A percentile compares a stretch with the other conserved stretches of the same genome.
Conservation (phyloP, 768 basidiomycete species). For the Leccinellum luteum region DNA sequence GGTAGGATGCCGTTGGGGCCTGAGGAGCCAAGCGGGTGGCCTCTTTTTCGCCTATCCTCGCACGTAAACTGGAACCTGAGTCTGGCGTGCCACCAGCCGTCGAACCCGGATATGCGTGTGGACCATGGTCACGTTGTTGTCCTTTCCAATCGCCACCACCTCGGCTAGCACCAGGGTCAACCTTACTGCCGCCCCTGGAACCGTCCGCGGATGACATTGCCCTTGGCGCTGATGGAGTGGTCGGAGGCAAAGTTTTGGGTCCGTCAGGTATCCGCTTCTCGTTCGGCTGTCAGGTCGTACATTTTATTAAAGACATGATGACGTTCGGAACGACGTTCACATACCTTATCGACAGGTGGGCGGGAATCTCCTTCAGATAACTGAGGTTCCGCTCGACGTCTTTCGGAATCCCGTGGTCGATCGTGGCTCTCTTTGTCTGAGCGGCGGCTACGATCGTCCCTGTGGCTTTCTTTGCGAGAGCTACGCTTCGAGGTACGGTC, state of each 20-base stretch:
- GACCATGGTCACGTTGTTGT: conserved; percentile 34
- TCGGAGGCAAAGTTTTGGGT: conserved; percentile 52
- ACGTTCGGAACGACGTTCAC: conserved; percentile 11
- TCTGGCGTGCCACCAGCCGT: conserved; percentile 19
- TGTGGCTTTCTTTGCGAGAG: conserved; percentile 73
- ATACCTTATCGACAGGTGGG: conserved; percentile 61
- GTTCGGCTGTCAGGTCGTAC: conserved; percentile 32
- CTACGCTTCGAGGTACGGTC: conserved; percentile 80
- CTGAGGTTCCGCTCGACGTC: conserved; percentile 65
- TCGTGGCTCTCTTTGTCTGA: conserved; percentile 70
- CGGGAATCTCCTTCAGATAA: conserved; percentile 48
- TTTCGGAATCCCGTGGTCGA: conserved; percentile 62
- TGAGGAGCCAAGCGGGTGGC: conserved; percentile 38
- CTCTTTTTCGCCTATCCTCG: conserved; percentile 65
- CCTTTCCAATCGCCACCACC: conserved; percentile 52
- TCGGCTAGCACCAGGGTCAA: conserved; percentile 35
- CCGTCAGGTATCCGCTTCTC: conserved; percentile 60
- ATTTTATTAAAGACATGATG: conserved; percentile 6
- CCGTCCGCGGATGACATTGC: conserved; percentile 59
- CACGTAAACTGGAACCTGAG: conserved; percentile 42
- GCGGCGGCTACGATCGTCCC: conserved; percentile 71
- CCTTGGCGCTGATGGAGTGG: conserved; percentile 67
- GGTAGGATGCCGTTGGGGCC: conserved; percentile 42
- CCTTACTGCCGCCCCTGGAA: conserved; percentile 38
- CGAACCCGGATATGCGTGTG: conserved; percentile 23